Evolutionary conservation across 257 asterid genomes (phyloP), one percentile per base, ranked within the genome.

Genomic region (Misopates orontium): DNA sequence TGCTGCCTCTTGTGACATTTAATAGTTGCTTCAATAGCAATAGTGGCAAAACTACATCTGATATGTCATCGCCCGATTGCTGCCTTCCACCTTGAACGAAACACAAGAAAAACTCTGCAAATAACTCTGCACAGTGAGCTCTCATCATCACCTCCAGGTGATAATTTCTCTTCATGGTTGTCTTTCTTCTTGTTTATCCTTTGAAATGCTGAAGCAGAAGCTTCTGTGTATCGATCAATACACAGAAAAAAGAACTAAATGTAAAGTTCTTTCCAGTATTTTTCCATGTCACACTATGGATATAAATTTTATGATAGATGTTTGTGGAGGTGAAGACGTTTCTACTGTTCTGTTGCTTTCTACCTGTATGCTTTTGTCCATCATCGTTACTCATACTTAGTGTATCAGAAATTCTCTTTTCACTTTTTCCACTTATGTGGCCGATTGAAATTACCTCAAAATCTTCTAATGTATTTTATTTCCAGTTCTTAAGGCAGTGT

Each of bases 21-120:
- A 54, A 68, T 78, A 83, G 69, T 47, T 67, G 60, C 71, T 64
- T 77, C 23, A 79, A 80, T 66, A 82, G 78, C 70, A 74, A 68
- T 52, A 81, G 73, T 60, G 77, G 84, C 0, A 83, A 79, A 47
- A 71, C 88, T n/a, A 82, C 60, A 74, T 82, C 85, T 16, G 76
- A 75, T 56, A 82, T 85, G 17, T 66, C 88, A 9, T 77, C 85
- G 50, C 81, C 82, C 42, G 69, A 74, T 39, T 51, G 62, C 57
- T 22, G 77, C 73, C 87, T 77, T 70, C 95, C 95, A 74, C 96
- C 92, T 61, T 74, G 81, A 67, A 95, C 95, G 17, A 85, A 90
- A 0, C 84, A 75, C 81, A 68, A 78, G 84, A 73, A 66, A 72
- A 74, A 32, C 68, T 19, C 48, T 54, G 41, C 60, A 63, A 45